phyloP scores from a whole-genome alignment of 2,329 filamentous ascomycete species.

The Pseudocercospora eumusae region DNA sequence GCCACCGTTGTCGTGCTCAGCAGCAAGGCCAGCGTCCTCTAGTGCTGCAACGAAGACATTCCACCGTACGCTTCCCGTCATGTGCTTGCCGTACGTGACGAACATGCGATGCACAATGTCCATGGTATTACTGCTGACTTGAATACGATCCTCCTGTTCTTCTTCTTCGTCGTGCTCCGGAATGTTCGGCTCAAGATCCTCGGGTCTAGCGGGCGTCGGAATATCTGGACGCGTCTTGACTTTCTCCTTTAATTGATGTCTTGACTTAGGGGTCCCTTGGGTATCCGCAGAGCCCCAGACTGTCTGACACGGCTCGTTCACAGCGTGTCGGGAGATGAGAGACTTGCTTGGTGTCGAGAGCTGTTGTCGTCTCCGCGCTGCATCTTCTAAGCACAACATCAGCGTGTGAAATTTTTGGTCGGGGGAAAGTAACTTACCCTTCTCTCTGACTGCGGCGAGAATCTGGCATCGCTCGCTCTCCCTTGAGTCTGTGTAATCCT shows the following conservation, averaged over 20 bases:
- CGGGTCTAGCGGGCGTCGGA: too few species aligned
- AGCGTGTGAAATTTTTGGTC: too few species aligned
- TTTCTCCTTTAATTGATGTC: constrained; percentile 1
- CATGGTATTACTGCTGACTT: background rate
- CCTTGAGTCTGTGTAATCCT: background rate
- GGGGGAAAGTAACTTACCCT: too few species aligned
- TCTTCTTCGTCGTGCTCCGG: too few species aligned
- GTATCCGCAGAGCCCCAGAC: background rate
- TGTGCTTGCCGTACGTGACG: constrained; percentile 9
- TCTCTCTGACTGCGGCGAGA: background rate
- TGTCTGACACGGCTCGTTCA: background rate
- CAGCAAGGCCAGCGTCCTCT: constrained; percentile 1
- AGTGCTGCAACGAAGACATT: constrained; percentile 12
- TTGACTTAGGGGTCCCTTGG: background rate
- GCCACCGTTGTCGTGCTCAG: background rate
- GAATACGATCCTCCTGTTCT: background rate
- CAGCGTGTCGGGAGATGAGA: background rate
- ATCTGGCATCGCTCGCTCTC: background rate
- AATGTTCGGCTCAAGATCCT: too few species aligned
- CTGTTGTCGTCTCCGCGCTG: background rate
- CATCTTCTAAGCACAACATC: background rate
- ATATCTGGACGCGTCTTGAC: constrained; percentile 15
- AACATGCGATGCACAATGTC: constrained; percentile 16
- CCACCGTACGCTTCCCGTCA: constrained; percentile 7
- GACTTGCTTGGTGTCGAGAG: background rate